phyloP scores from a whole-genome alignment of 352 stramenopile species.

The Pythium biforme region DNA sequence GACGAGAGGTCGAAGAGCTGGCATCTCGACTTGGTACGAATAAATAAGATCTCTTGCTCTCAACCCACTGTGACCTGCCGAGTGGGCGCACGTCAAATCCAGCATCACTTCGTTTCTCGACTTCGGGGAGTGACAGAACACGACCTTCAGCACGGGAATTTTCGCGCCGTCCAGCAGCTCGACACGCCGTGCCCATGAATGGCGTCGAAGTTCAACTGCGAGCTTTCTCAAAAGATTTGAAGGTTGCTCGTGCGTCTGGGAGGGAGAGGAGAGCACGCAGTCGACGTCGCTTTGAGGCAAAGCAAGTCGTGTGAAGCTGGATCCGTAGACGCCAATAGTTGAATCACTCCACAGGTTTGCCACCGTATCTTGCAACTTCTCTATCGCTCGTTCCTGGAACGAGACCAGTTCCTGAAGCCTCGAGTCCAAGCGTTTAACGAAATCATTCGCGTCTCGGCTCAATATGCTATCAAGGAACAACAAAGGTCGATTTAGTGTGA shows the following conservation, averaged over 20 bases:
- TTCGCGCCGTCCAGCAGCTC: slow-evolving; percentile 94
- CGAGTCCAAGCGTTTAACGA: slow-evolving; percentile 50
- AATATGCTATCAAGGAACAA: slow-evolving; percentile 20
- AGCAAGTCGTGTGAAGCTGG: slow-evolving; percentile 93
- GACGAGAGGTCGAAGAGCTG: slow-evolving; percentile 92
- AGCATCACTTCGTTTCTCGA: slow-evolving; percentile 64
- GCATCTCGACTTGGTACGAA: slow-evolving; percentile 88
- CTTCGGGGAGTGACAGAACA: slow-evolving; percentile 34
- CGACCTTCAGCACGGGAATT: slow-evolving; percentile 96
- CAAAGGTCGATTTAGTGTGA: neutral
- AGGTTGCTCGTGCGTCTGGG: slow-evolving; percentile 72
- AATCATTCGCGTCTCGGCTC: slow-evolving; percentile 49
- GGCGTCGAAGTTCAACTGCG: slow-evolving; percentile 72
- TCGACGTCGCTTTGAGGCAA: slow-evolving; percentile 96
- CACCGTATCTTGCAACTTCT: slow-evolving; percentile 17
- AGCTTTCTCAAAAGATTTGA: slow-evolving; percentile 89
- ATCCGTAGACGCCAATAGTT: slow-evolving; percentile 95
- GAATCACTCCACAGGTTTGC: slow-evolving; percentile 81
- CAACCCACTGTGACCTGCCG: slow-evolving; percentile 92
- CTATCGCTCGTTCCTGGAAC: slow-evolving; percentile 38
- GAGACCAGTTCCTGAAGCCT: slow-evolving; percentile 37
- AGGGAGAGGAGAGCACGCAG: slow-evolving; percentile 91
- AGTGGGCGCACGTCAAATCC: slow-evolving; percentile 95
- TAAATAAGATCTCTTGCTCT: slow-evolving; percentile 91
- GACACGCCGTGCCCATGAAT: slow-evolving; percentile 81